Evolutionary conservation across 2,329 filamentous ascomycete species (phyloP).

Genomic region (Xylariaceae sp.): DNA sequence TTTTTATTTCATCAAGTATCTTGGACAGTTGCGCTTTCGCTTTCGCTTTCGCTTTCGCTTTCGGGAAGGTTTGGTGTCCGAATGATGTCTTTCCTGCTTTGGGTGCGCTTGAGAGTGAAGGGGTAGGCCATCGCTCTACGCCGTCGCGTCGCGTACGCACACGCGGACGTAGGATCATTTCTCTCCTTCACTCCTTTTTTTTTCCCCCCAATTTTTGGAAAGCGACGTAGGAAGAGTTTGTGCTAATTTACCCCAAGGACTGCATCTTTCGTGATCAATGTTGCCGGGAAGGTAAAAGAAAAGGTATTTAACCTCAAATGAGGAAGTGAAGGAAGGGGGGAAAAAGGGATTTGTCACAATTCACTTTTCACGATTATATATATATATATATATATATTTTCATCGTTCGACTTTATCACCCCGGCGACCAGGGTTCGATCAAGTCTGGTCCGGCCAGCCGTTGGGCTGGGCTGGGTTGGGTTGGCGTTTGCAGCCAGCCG

Average conservation of each 20-base stretch:
- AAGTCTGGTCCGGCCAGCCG: background rate
- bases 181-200: background rate
- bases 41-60: no score
- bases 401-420: background rate
- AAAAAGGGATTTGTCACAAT: conserved; percentile 26
- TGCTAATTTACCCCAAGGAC: no score
- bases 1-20: background rate
- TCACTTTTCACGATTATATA: background rate
- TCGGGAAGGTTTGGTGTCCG: no score
- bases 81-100: no score
- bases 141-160: conserved; percentile 57
- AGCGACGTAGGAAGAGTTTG: no score
- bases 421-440: background rate
- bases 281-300: no score
- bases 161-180: conserved; percentile 20
- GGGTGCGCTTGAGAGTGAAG: no score
- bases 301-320: background rate
- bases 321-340: background rate
- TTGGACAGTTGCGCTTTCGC: conserved; percentile 32
- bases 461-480: background rate
- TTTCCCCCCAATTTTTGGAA: background rate
- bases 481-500: background rate
- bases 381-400: background rate
- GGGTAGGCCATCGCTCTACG: conserved; percentile 35
- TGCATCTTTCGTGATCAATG: no score